Base-by-base conservation (phyloP, 2,329 filamentous ascomycete genomes). In the Talaromyces atroroseus region DNA sequence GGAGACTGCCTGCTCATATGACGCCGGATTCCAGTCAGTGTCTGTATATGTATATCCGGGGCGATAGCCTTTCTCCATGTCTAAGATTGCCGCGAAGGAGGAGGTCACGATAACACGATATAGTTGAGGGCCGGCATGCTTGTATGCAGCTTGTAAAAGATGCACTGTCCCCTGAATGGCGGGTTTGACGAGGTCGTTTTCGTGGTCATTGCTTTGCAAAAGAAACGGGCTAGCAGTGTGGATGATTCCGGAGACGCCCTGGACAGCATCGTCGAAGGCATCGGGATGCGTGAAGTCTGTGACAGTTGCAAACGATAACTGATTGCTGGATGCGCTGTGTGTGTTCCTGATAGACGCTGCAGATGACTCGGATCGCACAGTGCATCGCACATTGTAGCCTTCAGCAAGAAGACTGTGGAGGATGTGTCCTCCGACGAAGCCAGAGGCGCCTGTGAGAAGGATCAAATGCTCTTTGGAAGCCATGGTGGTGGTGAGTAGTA, bases 171-270 rank as follows among this genome's bases (percentile, higher is more conserved):
- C 82, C 58, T 81, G 81, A 57, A 84, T 71, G 16, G 82, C 82
- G 20, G 58, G 59, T 4, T 62, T 56, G 11, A 64, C 24, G 11
- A 66, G 49, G 11, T 65, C 61, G 7, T 14, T 52, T 6, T 60
- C 57, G 10, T 55, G 52, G 24, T 64, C 59, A 10, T 52, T 59
- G 52, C 91, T 82, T 29, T 85, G 84, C 66, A 85, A 80, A 63
- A 86, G 82, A 73, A 87, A 90, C 0, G 88, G 87, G 0, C 80
- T 84, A 1, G 86, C 86, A 2, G 85, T 88, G 69, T 89, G 85
- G 51, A 89, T 78, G 85, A 23, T 79, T 82, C 34, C 36, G 42
- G 48, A 32, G 20, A 49, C 52, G 2, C 50, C 40, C 36, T 49
- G 34, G 36, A 49, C 46, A 18, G 42, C 54, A 18, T 46, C 38